Percentiles rank a stretch among this genome's conserved stretches.
phyloP scores from a whole-genome alignment of 2,329 filamentous ascomycete genomes.

The Cladophialophora carrionii region DNA sequence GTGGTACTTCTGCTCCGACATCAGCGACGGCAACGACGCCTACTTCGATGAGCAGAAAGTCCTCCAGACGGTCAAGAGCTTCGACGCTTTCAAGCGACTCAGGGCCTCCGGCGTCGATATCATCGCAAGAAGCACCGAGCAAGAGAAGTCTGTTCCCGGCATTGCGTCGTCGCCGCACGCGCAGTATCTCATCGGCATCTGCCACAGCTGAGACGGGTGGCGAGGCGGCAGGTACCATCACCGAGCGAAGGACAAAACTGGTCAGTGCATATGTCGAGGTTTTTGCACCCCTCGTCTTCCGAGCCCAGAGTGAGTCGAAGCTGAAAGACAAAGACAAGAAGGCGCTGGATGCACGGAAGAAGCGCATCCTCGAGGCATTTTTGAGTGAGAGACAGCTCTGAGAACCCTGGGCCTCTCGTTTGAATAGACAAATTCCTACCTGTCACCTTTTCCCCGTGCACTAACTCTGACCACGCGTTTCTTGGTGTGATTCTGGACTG shows the following conservation, averaged over 20 bases:
- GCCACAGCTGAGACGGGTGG: slow-evolving; percentile 13
- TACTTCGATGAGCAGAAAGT: slow-evolving; percentile 6
- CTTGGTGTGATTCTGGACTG: too few species aligned
- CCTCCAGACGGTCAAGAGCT: slow-evolving; percentile 31
- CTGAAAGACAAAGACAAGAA: slow-evolving; percentile 36
- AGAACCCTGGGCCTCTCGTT: background rate
- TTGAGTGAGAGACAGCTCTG: slow-evolving; percentile 19
- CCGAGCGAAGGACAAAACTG: slow-evolving; percentile 28
- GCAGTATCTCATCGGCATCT: slow-evolving; percentile 26
- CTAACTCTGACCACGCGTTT: background rate
- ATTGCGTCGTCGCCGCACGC: slow-evolving; percentile 26
- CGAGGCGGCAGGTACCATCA: background rate
- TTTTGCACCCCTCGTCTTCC: slow-evolving; percentile 36
- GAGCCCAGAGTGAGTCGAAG: slow-evolving; percentile 29
- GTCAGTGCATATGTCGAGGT: slow-evolving; percentile 31
- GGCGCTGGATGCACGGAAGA: slow-evolving; percentile 32
- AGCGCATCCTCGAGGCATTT: slow-evolving; percentile 34
- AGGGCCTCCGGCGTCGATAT: slow-evolving; percentile 20
- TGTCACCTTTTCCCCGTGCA: background rate
- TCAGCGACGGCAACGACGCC: background rate
- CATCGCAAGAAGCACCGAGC: slow-evolving; percentile 13
- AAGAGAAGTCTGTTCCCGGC: slow-evolving; percentile 33
- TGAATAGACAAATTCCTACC: slow-evolving; percentile 7
- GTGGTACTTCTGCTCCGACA: slow-evolving; percentile 14
- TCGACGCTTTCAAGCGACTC: slow-evolving; percentile 35